Evolutionary conservation across 352 stramenopile species (phyloP).

Genomic region (Globisporangium viniferum): DNA sequence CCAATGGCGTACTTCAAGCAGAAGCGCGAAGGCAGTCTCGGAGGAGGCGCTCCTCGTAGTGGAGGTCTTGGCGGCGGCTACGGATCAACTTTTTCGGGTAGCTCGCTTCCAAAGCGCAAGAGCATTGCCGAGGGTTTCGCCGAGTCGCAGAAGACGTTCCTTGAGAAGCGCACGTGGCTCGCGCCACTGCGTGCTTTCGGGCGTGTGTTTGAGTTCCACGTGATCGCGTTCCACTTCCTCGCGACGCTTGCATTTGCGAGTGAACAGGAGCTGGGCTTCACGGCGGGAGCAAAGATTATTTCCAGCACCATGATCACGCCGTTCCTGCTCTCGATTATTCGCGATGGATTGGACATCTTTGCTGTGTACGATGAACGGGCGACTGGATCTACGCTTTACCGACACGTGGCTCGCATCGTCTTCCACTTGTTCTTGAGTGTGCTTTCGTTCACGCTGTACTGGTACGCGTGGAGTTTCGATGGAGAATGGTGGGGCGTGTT

Average conservation of each 20-base stretch:
- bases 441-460: slow-evolving; percentile 72
- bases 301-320: slow-evolving; percentile 93
- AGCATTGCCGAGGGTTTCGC: slow-evolving; percentile 89
- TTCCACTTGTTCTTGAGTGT: slow-evolving; percentile 61
- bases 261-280: slow-evolving; percentile 89
- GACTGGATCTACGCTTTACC: slow-evolving; percentile 55
- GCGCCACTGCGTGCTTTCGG: slow-evolving; percentile 93
- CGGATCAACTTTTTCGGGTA: slow-evolving; percentile 15
- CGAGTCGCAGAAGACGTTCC: slow-evolving; percentile 94
- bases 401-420: slow-evolving; percentile 86
- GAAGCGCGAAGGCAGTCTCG: slow-evolving; percentile 25
- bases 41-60: slow-evolving; percentile 13
- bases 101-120: slow-evolving; percentile 51
- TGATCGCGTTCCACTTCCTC: slow-evolving; percentile 96
- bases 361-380: slow-evolving; percentile 67
- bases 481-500: slow-evolving; percentile 63
- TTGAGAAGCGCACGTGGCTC: slow-evolving; percentile 98
- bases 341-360: slow-evolving; percentile 91
- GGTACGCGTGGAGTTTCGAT: slow-evolving; percentile 71
- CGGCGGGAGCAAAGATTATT: slow-evolving; percentile 80
- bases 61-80: slow-evolving; percentile 24
- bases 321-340: slow-evolving; percentile 84
- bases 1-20: slow-evolving; percentile 55
- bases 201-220: slow-evolving; percentile 97
- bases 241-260: slow-evolving; percentile 89